Percentiles rank a stretch among this genome's conserved stretches.
Conservation (phyloP, 2,329 filamentous ascomycete genomes). For the Penicillium sp. region DNA sequence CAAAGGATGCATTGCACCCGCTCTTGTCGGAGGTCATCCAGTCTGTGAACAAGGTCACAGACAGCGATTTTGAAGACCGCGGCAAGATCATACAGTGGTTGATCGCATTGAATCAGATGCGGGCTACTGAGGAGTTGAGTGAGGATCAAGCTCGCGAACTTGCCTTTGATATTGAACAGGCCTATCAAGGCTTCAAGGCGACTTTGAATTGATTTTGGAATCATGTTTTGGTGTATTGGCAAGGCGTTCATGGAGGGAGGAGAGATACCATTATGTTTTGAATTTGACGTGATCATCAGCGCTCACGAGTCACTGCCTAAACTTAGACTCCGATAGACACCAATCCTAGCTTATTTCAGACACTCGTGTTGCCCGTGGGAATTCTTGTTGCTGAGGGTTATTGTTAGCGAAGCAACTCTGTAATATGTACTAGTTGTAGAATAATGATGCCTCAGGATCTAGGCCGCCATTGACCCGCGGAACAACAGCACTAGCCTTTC, state of each 20-base stretch:
- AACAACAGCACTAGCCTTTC: constrained; percentile 29
- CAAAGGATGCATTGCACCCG: constrained; percentile 95
- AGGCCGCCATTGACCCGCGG: constrained; percentile 27
- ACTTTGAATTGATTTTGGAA: constrained; percentile 57
- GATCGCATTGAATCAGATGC: constrained; percentile 96
- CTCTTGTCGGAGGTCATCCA: constrained; percentile 93
- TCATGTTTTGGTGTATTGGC: constrained; percentile 2
- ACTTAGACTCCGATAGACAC: constrained; percentile 1
- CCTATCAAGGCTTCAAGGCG: constrained; percentile 89
- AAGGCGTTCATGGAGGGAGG: constrained; percentile 17
- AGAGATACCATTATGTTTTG: constrained; percentile 5
- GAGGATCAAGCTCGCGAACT: constrained; percentile 85
- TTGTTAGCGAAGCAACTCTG: too few species aligned
- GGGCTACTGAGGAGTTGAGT: constrained; percentile 82
- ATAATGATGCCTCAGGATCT: constrained; percentile 9
- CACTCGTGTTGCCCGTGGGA: neutral
- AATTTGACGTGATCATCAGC: neutral
- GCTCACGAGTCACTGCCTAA: neutral
- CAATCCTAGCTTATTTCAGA: neutral
- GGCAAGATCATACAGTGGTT: constrained; percentile 99
- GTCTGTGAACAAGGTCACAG: constrained; percentile 93
- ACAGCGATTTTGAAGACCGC: constrained; percentile 88
- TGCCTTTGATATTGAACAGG: constrained; percentile 88
- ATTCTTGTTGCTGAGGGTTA: too few species aligned
- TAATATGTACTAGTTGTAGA: neutral